Evolutionary conservation across 1,284 basidiomycete species (phyloP), one percentile per base, ranked within the genome.

Genomic region (Vanrija humicola): DNA sequence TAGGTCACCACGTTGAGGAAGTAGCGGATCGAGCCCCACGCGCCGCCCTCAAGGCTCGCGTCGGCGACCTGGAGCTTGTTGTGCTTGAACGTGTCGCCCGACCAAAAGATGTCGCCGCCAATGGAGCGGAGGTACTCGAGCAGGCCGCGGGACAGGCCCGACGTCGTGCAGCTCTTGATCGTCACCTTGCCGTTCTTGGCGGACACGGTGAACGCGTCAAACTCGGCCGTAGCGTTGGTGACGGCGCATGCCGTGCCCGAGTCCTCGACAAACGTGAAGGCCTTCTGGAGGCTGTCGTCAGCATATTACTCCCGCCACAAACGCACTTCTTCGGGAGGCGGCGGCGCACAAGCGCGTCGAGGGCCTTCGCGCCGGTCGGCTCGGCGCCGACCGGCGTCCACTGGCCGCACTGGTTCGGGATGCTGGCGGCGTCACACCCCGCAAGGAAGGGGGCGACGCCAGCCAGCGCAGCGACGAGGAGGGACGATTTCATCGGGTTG

Each of bases 1-100:
- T 79, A 79, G 3, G 79, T 80, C 54, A 79, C 78, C 6, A 78
- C 79, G 59, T 80, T 80, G 29, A 60, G 38, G 18, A 60, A 47
- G 50, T 56, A 50, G 15, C 58, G 50, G 68, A 79, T 75, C 50
- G 77, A 16, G 6, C 54, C 58, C 58, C 58, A 60, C 14, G 47
- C 29, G 6, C 34, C 23, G 25, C 56, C 56, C 12, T 12, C 21
- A 19, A 51, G 34, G 12, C 34, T n/a, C 19, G 29, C 38, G 44
- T 43, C 43, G 21, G 54, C 34, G 12, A 34, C 12, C 34, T 34
- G 7, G 34, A 34, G 34, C 34, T 34, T 8, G 34, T 34, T 34
- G 34, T 34, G 34, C 34, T 2, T 12, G 25, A 59, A 55, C 29
- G 54, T 55, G 46, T 55, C 47, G 25, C 58, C 58, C 3, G 58